Base-by-base conservation (phyloP, 352 stramenopile species). In the Globisporangium splendens region DNA sequence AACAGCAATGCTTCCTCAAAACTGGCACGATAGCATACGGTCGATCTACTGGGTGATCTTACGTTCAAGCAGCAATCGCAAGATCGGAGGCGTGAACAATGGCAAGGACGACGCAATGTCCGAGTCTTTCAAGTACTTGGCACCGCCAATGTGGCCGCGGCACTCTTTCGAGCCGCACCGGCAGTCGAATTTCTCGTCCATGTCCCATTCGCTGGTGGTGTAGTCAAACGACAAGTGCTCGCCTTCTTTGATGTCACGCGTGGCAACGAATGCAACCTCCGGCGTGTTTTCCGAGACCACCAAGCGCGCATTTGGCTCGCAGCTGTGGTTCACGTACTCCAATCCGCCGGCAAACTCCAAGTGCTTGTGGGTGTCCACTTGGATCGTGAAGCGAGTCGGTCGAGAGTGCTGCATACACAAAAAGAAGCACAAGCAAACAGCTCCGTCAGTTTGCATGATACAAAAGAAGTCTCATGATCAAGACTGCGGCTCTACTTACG, bases 121-220 rank as follows among this genome's bases (percentile, higher is more conserved):
- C 8, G 61, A 46, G 50, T 91, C 69, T n/a, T 43, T 66, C 12
- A 96, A 69, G 66, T 93, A 84, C 70, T 94, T 95, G 56, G 88
- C 88, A 5, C 88, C 88, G 14, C 76, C 71, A 38, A 95, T 85
- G 68, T 92, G 70, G 20, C 80, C 77, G 31, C 73, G 74, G 57
- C 83, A 92, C 12, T 70, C 76, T 3, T 63, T 46, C 22, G 79
- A 72, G 47, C 86, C 83, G 57, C 88, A 96, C 41, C 75, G 75
- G 65, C 88, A 96, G 54, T 85, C 70, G 28, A 96, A 96, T 61
- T 95, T 94, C 60, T 93, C 84, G 59, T 96, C 84, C 88, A 96
- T 96, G 69, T 96, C 86, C 88, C 88, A 96, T 62, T 96, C 88
- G 57, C 83, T 96, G 56, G 86, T 94, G 54, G 79, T 79, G 73